Percentiles rank a stretch among this genome's conserved stretches.
These are phyloP conservation scores for Hamamelis virginiana DNA, from an alignment of 164 flowering plant genomes.

Conservation along the genomic window DNA sequence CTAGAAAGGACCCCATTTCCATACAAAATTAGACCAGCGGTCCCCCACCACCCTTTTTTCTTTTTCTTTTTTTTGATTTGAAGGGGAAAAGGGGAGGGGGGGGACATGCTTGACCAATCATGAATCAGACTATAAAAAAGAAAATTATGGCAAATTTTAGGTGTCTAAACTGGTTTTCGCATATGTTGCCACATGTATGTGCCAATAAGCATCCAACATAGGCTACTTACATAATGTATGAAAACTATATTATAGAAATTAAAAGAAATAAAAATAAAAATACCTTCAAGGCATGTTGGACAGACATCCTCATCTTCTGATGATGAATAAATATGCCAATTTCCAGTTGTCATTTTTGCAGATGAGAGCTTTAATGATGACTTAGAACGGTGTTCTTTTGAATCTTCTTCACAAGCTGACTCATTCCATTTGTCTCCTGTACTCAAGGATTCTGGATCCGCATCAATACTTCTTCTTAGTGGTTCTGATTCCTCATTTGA, in stretches of 20 bases:
- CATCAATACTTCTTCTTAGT: slow-evolving; percentile 49
- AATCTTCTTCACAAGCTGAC: slow-evolving; percentile 51
- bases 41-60: background rate
- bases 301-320: slow-evolving; percentile 97
- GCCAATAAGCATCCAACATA: background rate
- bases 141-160: background rate
- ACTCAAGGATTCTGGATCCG: slow-evolving; percentile 39
- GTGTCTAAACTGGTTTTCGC: background rate
- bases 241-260: background rate
- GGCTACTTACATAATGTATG: background rate
- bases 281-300: slow-evolving; percentile 99
- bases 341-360: slow-evolving; percentile 37
- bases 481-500: slow-evolving; percentile 82
- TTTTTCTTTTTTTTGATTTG: too few species aligned
- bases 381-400: slow-evolving; percentile 47
- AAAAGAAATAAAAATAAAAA: background rate
- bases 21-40: too few species aligned
- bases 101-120: too few species aligned
- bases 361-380: slow-evolving; percentile 50
- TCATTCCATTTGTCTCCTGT: slow-evolving; percentile 61
- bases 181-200: background rate
- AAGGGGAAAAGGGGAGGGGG: too few species aligned
- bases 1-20: too few species aligned
- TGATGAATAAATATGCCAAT: slow-evolving; percentile 53
- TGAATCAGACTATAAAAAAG: too few species aligned